Evolutionary conservation across 2,329 filamentous ascomycete species (phyloP), one percentile per base, ranked within the genome.

Genomic region (Xylaria sp.): DNA sequence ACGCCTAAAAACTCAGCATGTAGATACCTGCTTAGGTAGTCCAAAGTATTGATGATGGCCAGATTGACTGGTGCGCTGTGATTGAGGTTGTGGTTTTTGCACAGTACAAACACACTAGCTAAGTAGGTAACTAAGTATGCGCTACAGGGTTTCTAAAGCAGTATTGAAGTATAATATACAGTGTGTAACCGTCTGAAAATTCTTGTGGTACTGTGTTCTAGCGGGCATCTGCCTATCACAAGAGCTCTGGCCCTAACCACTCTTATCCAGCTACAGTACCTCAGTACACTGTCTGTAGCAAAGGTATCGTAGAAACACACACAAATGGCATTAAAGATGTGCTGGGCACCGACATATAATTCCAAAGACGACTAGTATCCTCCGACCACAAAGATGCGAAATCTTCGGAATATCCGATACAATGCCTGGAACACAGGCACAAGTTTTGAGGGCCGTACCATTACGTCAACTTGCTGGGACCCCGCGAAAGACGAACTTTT

Each of bases 391-490:
- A 69, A 80, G 69, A 98, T 98, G 95, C 91, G 93, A 79, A 98
- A 98, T 81, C 86, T 98, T 75, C 91, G 89, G 81, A 94, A 91
- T 79, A 89, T 94, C 76, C 89, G 87, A 78, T 90, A 92, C 79
- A 86, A 87, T 74, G 84, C 88, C 78, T 90, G 90, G 82, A 86
- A 83, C 74, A 84, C 90, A 71, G 84, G 86, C 61, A 80, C 85
- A 71, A 85, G 88, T 35, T 66, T 71, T 55, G 55, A 73, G 47
- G 73, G 71, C 53, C 82, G 90, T 66, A 85, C 87, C 71, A 84
- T 96, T 76, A 91, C 93, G 62, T 91, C 93, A 35, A 89, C 91
- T 65, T 92, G 93, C 76, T 98, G 95, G 95, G 94, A 98, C 82
- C 87, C 91, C 58, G 86, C 90, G 69, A 90, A 88, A 72, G 92